These are phyloP conservation scores for Collybia sordida DNA, from an alignment of 768 basidiomycete species.

Conservation along the genomic window DNA sequence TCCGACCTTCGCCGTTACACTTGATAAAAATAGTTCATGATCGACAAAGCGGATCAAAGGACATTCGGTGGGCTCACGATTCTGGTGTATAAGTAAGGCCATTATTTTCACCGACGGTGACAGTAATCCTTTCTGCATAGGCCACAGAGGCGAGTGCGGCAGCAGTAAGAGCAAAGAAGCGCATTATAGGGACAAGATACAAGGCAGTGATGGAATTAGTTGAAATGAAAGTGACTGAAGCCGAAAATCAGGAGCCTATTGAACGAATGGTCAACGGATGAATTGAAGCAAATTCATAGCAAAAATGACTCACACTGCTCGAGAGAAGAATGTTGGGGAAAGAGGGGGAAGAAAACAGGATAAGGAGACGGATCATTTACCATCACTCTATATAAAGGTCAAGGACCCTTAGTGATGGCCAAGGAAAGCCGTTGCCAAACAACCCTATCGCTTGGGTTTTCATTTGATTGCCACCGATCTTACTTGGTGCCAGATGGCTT, in stretches of 20 bases:
- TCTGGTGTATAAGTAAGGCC: constrained; percentile 18
- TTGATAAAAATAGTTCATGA: constrained; percentile 30
- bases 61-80: background rate
- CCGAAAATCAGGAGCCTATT: constrained; percentile 32
- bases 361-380: no score
- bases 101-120: constrained; percentile 44
- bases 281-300: background rate
- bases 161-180: constrained; percentile 39
- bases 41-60: constrained; percentile 23
- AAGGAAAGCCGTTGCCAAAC: no score
- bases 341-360: no score
- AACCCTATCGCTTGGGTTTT: no score
- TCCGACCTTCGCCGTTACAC: constrained; percentile 38
- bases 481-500: constrained; percentile 17
- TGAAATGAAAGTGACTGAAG: constrained; percentile 8
- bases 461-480: no score
- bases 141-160: constrained; percentile 41
- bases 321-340: no score
- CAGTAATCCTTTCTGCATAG: constrained; percentile 32
- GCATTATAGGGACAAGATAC: constrained; percentile 44
- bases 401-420: no score
- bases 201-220: constrained; percentile 19
- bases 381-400: no score
- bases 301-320: constrained; percentile 43
- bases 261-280: constrained; percentile 5